These are phyloP conservation scores for Pyrenopolyporus hunteri DNA, from an alignment of 495 filamentous ascomycete genomes.

Conservation along the genomic window DNA sequence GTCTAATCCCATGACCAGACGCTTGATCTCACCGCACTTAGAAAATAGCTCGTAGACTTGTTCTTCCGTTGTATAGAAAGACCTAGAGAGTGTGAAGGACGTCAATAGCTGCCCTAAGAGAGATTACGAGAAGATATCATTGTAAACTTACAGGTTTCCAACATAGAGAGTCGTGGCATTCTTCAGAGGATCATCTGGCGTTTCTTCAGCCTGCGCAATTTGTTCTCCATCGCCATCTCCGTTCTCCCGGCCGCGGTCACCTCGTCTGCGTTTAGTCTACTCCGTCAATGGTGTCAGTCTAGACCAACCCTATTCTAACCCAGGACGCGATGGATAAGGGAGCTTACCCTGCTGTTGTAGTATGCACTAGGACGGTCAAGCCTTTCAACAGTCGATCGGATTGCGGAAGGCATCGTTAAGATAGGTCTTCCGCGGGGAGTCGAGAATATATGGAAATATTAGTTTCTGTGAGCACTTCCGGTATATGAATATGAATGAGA, in stretches of 20 bases:
- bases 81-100: conserved; percentile 57
- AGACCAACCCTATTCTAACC: neutral
- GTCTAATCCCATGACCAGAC: conserved; percentile 97
- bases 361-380: conserved; percentile 91
- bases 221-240: conserved; percentile 58
- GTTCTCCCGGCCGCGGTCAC: conserved; percentile 64
- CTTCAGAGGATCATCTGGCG: conserved; percentile 72
- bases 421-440: neutral
- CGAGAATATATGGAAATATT: neutral
- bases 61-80: conserved; percentile 99
- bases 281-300: conserved; percentile 21
- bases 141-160: conserved; percentile 80
- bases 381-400: conserved; percentile 75
- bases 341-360: conserved; percentile 73
- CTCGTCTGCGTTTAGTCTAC: conserved; percentile 68
- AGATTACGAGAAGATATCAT: neutral
- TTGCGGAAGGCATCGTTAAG: conserved; percentile 17
- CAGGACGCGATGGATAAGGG: conserved; percentile 7
- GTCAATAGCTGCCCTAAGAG: neutral
- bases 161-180: conserved; percentile 96
- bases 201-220: conserved; percentile 58
- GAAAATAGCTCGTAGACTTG: conserved; percentile 97
- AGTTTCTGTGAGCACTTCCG: neutral
- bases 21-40: conserved; percentile 97
- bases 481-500: neutral